A percentile compares a stretch with the other conserved stretches of the same genome.
Evolutionary conservation across 169 alveolate genomes (phyloP).

Genomic region (Ichthyophthirius multifiliis): DNA sequence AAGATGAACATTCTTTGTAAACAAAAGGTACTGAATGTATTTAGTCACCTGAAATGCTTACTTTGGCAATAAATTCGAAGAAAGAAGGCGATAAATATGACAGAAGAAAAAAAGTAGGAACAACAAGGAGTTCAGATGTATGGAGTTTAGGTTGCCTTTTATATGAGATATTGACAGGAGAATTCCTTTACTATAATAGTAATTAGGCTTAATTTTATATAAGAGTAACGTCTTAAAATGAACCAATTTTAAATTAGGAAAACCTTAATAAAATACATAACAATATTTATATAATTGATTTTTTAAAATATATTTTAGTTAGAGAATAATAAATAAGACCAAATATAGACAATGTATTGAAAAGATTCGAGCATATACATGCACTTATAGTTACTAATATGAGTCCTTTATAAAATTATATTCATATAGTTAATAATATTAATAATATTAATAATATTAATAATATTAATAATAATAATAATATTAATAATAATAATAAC

Average conservation of each 20-base stretch:
- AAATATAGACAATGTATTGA: slow-evolving; percentile 78
- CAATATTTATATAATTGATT: slow-evolving; percentile 82
- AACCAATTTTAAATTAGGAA: slow-evolving; percentile 75
- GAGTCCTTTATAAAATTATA: slow-evolving; percentile 28
- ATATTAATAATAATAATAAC: too few relatives aligned
- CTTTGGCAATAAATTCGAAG: slow-evolving; percentile 70
- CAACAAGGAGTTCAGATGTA: slow-evolving; percentile 89
- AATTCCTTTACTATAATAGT: slow-evolving; percentile 71
- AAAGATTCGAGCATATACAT: slow-evolving; percentile 88
- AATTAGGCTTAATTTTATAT: slow-evolving; percentile 59
- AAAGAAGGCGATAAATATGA: slow-evolving; percentile 85
- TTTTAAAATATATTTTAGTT: slow-evolving; percentile 81
- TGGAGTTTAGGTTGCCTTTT: slow-evolving; percentile 93
- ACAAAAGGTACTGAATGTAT: slow-evolving; percentile 91
- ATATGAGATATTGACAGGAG: slow-evolving; percentile 91
- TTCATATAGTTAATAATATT: background rate
- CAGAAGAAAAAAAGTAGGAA: slow-evolving; percentile 86
- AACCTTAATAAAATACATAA: slow-evolving; percentile 60
- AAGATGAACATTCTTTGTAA: slow-evolving; percentile 68
- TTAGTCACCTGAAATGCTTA: slow-evolving; percentile 91
- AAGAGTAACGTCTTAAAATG: slow-evolving; percentile 55
- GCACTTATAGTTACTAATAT: slow-evolving; percentile 76
- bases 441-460: slow-evolving; percentile 29
- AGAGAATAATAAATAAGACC: slow-evolving; percentile 86
- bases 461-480: slow-evolving; percentile 36